Evolutionary conservation across 2,329 filamentous ascomycete genomes (phyloP), one percentile per base, ranked within the genome.

Genomic region (Xylaria sp.): DNA sequence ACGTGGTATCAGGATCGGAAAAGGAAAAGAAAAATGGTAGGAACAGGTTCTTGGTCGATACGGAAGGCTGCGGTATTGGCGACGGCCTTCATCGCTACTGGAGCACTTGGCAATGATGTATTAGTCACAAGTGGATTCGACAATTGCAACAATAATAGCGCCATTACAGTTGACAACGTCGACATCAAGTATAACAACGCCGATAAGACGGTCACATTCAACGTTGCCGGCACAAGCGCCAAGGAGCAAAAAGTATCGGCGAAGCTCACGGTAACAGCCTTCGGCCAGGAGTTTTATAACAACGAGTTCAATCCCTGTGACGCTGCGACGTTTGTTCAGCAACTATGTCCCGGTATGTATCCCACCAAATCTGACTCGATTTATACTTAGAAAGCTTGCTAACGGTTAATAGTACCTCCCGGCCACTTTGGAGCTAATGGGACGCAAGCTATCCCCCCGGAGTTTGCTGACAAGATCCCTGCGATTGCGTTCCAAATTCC

Each of bases 401-500:
- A 65, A 78, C 65, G 25, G 15, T 37, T 65, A 72, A 54, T 68
- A 91, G 91, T 98, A 9, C 94, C 94, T 13, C 83, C 85, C 3
- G 92, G 93, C 28, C 82, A 81, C 6, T 99, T 98, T 77, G 81
- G 88, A 15, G 94, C 95, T 8, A 82, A 84, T 52, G 95, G 94
- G 56, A 83, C 82, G 3, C 91, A 96, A 79, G 81, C 84, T 37
- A 92, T 99, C 48, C 92, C 94, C 18, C 81, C 87, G 0, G 77
- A 90, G 70, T 95, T 90, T 77, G 90, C 93, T 65, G 86, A 86
- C 63, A 82, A 92, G 81, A 95, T 99, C 50, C 96, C 96, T 1
- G 83, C 89, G 2, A 97, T 99, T 73, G 95, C 95, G 13, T 99
- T 98, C 83, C 88, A 89, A 70, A 86, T 99, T 39, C 96, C 96